Conservation (phyloP, 345 rosid genomes). For the Brassica juncea region DNA sequence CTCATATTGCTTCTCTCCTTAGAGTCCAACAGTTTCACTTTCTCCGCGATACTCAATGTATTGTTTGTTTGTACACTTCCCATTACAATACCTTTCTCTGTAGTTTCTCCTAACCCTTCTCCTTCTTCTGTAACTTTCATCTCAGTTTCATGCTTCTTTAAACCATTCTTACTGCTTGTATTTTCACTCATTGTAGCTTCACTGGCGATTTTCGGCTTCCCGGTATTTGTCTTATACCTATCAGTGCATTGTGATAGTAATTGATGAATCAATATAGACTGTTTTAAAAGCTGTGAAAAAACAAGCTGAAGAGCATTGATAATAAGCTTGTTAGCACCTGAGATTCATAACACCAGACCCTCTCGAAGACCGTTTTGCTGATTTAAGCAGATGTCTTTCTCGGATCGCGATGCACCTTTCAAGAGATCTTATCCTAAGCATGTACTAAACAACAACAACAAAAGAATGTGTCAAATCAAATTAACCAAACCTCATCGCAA, state of each 20-base stretch:
- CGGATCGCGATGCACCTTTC: slow-evolving; percentile 49
- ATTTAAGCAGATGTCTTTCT: slow-evolving; percentile 38
- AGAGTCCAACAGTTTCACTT: slow-evolving; percentile 6
- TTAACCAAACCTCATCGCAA: not conserved
- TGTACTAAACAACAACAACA: slow-evolving; percentile 40
- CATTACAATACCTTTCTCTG: not conserved
- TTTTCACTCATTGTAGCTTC: not conserved
- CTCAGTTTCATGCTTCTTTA: slow-evolving; percentile 1
- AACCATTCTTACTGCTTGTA: not conserved
- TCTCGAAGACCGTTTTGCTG: slow-evolving; percentile 16
- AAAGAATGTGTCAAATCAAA: not conserved
- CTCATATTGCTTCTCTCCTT: not conserved
- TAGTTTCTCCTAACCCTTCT: not conserved
- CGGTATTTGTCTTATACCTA: not conserved
- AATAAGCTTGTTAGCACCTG: slow-evolving; percentile 5
- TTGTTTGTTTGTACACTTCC: not conserved
- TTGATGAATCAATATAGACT: not conserved
- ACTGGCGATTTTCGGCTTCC: not conserved
- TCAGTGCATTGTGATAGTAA: not conserved
- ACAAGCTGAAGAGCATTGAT: not conserved
- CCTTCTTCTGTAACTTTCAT: slow-evolving; percentile 2
- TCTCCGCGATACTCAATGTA: slow-evolving; percentile 8
- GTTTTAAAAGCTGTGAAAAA: not conserved
- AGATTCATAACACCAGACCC: slow-evolving; percentile 12
- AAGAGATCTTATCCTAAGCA: slow-evolving; percentile 55